Conservation (phyloP, 2,329 filamentous ascomycete genomes). For the Fusarium piperis region DNA sequence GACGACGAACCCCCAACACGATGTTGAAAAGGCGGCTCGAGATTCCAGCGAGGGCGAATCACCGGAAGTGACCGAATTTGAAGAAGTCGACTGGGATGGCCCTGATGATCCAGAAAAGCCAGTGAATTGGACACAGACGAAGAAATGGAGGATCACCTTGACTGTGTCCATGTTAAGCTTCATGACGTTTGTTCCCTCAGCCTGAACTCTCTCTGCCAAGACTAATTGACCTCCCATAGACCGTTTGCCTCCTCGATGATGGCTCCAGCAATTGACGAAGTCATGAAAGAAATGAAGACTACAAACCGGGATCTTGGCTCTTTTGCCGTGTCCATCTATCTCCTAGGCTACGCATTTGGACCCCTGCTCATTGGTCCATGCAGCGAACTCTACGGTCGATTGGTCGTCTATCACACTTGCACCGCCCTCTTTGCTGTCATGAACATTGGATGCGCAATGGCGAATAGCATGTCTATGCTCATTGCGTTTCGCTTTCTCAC, state of each 20-base stretch:
- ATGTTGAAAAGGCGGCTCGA: neutral
- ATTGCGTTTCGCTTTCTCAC: conserved; percentile 69
- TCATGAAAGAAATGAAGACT: conserved; percentile 16
- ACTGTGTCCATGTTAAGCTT: conserved; percentile 14
- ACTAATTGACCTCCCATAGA: neutral
- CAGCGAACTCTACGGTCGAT: conserved; percentile 59
- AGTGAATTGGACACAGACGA: conserved; percentile 18
- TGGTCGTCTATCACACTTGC: conserved; percentile 55
- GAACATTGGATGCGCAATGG: conserved; percentile 16
- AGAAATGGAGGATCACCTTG: conserved; percentile 19
- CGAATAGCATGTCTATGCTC: conserved; percentile 57
- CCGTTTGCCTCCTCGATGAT: conserved; percentile 30
- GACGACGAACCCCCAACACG: neutral
- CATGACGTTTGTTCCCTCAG: conserved; percentile 10
- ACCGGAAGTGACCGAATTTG: neutral
- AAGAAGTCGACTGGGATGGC: conserved; percentile 13
- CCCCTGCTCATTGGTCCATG: conserved; percentile 58
- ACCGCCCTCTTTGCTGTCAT: conserved; percentile 41
- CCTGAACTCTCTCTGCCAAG: neutral
- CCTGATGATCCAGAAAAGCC: conserved; percentile 21
- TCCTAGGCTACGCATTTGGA: conserved; percentile 62
- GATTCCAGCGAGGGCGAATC: neutral
- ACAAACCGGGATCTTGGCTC: conserved; percentile 33
- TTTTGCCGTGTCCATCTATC: conserved; percentile 36
- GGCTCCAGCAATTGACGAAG: conserved; percentile 15